Conservation (phyloP, 2,329 filamentous ascomycete species). For the Exophiala mesophila region DNA sequence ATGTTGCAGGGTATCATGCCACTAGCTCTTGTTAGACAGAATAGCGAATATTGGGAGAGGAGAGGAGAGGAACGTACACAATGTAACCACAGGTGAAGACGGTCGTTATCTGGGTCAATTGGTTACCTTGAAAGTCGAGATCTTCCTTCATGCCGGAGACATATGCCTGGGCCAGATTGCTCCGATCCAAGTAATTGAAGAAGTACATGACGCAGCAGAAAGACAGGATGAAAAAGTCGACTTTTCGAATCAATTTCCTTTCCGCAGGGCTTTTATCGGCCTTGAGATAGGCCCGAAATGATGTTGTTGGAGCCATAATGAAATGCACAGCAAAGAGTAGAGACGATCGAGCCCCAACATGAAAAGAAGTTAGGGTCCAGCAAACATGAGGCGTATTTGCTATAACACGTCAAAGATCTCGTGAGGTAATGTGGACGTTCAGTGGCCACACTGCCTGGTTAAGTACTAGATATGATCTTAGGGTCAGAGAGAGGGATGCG, state of each 20-base stretch:
- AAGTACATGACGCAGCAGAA: slow-evolving; percentile 40
- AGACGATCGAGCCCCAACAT: too few species aligned
- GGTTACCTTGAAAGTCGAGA: slow-evolving; percentile 30
- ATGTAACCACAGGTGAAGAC: slow-evolving; percentile 22
- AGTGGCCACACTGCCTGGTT: too few species aligned
- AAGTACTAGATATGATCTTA: too few species aligned
- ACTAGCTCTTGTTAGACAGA: background rate
- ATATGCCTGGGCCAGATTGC: slow-evolving; percentile 40
- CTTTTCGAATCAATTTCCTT: slow-evolving; percentile 44
- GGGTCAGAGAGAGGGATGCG: too few species aligned
- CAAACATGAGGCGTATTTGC: too few species aligned
- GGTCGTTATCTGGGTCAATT: slow-evolving; percentile 31
- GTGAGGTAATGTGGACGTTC: too few species aligned
- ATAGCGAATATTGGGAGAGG: background rate
- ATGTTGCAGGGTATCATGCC: slow-evolving; percentile 32
- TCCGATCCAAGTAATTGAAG: slow-evolving; percentile 45
- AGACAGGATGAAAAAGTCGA: slow-evolving; percentile 46
- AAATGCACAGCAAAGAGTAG: too few species aligned
- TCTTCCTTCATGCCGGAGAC: slow-evolving; percentile 36
- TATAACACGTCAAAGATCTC: too few species aligned
- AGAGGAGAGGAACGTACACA: slow-evolving; percentile 7
- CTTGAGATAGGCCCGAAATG: slow-evolving; percentile 24
- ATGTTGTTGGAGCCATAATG: slow-evolving; percentile 39
- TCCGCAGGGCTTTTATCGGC: slow-evolving; percentile 25
- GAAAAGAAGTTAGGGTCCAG: too few species aligned